Evolutionary conservation across 2,329 filamentous ascomycete genomes (phyloP).

Genomic region (Aspergillus ochraceoroseus): DNA sequence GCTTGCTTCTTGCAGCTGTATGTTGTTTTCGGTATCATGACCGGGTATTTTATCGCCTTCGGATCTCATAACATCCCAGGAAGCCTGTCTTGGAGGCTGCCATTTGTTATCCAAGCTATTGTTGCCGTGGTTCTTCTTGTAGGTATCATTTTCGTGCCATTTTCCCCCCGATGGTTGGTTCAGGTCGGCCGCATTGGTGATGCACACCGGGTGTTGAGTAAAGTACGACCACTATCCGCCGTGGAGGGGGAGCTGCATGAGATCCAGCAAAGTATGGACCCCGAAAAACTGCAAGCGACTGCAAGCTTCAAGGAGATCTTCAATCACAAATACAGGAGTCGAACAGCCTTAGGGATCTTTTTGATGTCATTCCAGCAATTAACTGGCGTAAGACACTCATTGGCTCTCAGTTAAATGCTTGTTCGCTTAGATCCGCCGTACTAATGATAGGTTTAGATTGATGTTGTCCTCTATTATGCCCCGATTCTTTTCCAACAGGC

Average conservation of each 20-base stretch:
- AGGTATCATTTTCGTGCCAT: slow-evolving; percentile 12
- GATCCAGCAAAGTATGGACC: slow-evolving; percentile 20
- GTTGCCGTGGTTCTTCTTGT: slow-evolving; percentile 6
- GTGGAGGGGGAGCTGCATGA: slow-evolving; percentile 16
- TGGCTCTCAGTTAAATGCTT: too few relatives aligned
- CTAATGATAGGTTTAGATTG: slow-evolving; percentile 11
- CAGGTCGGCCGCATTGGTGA: slow-evolving; percentile 10
- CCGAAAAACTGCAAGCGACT: slow-evolving; percentile 9
- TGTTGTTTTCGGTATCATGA: slow-evolving; percentile 16
- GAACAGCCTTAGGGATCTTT: slow-evolving; percentile 13
- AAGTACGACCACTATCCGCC: not conserved
- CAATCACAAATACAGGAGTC: slow-evolving; percentile 13
- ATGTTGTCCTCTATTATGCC: slow-evolving; percentile 28
- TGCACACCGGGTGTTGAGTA: slow-evolving; percentile 7
- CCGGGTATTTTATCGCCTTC: slow-evolving; percentile 15
- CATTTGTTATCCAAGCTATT: slow-evolving; percentile 14
- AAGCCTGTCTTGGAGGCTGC: slow-evolving; percentile 12
- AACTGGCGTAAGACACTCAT: slow-evolving; percentile 10
- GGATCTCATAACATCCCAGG: slow-evolving; percentile 12
- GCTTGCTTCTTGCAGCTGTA: slow-evolving; percentile 16
- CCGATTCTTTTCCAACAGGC: slow-evolving; percentile 31
- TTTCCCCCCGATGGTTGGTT: slow-evolving; percentile 16
- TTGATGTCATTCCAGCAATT: slow-evolving; percentile 18
- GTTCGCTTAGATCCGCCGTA: not conserved
- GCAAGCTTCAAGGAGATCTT: slow-evolving; percentile 16